Conservation (phyloP, 306 rosid genomes). For the Cucurbita argyrosperma region DNA sequence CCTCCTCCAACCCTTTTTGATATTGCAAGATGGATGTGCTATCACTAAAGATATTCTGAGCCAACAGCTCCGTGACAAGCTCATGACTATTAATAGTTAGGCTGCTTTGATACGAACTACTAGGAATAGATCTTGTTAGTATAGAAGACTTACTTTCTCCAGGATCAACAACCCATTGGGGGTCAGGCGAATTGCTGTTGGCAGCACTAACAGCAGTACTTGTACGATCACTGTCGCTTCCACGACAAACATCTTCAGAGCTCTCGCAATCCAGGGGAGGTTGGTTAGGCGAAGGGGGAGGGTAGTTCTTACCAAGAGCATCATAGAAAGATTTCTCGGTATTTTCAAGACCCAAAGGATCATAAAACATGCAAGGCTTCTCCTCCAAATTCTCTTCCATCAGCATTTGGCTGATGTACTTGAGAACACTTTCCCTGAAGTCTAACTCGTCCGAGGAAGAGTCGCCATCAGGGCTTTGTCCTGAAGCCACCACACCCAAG, state of each 20-base stretch:
- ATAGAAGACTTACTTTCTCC: conserved; percentile 26
- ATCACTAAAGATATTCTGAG: conserved; percentile 50
- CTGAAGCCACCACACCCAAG: background rate
- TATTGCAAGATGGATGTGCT: conserved; percentile 53
- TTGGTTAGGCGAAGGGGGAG: conserved; percentile 26
- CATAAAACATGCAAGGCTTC: conserved; percentile 64
- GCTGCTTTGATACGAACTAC: conserved; percentile 2
- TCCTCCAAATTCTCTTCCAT: conserved; percentile 66
- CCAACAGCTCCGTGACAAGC: conserved; percentile 27
- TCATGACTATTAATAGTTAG: conserved; percentile 9
- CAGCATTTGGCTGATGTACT: conserved; percentile 56
- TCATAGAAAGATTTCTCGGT: conserved; percentile 86
- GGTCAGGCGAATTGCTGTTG: background rate
- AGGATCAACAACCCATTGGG: conserved; percentile 8
- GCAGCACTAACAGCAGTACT: conserved; percentile 14
- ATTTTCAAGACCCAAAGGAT: conserved; percentile 55
- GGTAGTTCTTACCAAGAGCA: conserved; percentile 40
- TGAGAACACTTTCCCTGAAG: conserved; percentile 38
- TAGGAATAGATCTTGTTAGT: conserved; percentile 18
- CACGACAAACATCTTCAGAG: too few relatives aligned
- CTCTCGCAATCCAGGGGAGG: background rate
- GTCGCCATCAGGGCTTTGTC: conserved; percentile 4
- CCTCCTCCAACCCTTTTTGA: conserved; percentile 72
- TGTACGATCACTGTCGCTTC: conserved; percentile 1
- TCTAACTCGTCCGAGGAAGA: conserved; percentile 29